Evolutionary conservation across 352 stramenopile genomes (phyloP).

Genomic region (Ophiocytium majus): DNA sequence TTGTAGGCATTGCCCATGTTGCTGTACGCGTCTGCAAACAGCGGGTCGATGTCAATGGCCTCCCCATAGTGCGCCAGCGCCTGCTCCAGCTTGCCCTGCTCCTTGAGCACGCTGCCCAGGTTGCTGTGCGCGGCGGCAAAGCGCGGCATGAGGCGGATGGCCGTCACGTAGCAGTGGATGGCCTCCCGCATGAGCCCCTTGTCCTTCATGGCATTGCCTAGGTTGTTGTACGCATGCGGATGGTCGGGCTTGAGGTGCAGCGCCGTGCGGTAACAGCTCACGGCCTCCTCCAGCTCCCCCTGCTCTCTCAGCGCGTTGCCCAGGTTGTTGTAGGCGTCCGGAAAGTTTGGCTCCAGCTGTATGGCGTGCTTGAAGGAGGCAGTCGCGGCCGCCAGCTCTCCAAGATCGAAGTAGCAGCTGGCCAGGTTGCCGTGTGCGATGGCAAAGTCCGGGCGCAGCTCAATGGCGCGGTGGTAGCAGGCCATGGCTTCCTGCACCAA

Average conservation of each 20-base stretch:
- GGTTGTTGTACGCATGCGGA: constrained; percentile 87
- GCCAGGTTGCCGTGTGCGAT: constrained; percentile 84
- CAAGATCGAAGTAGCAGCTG: constrained; percentile 79
- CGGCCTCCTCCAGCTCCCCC: constrained; percentile 65
- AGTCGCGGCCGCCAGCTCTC: constrained; percentile 75
- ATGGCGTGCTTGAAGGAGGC: constrained; percentile 82
- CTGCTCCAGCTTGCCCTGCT: constrained; percentile 85
- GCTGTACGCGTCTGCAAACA: constrained; percentile 83
- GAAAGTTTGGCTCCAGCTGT: constrained; percentile 83
- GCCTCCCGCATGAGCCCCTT: constrained; percentile 81
- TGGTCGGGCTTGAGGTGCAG: constrained; percentile 83
- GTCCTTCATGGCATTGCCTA: constrained; percentile 63
- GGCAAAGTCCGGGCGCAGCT: constrained; percentile 79
- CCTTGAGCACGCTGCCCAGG: constrained; percentile 86
- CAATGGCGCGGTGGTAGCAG: constrained; percentile 76
- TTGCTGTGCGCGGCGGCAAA: constrained; percentile 88
- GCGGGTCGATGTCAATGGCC: constrained; percentile 83
- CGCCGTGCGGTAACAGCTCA: constrained; percentile 79
- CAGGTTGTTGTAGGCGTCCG: constrained; percentile 88
- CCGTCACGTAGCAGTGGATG: constrained; percentile 87
- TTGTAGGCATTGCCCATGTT: constrained; percentile 93
- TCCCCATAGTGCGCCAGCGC: constrained; percentile 88
- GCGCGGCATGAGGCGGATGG: constrained; percentile 76
- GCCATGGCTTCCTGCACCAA: constrained; percentile 70
- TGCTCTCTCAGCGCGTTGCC: constrained; percentile 82